Percentiles rank a stretch among this genome's conserved stretches.
Evolutionary conservation across 2,329 filamentous ascomycete species (phyloP).

Genomic region (Ceratocystis ficicola): DNA sequence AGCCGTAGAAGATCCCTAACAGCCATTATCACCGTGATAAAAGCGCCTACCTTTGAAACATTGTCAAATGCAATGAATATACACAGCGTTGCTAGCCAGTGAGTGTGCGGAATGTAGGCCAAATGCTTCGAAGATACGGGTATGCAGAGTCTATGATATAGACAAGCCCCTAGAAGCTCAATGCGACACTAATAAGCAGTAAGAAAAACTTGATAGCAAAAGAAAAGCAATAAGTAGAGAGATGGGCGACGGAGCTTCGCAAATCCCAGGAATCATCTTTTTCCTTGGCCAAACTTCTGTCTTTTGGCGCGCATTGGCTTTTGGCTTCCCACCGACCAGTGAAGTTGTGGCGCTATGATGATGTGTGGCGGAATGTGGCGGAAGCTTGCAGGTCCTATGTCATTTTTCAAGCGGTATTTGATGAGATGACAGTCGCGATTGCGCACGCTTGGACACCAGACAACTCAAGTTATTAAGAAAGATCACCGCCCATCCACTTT

Average conservation of each 20-base stretch:
- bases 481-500: background rate
- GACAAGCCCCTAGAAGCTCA: background rate
- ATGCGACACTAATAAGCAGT: background rate
- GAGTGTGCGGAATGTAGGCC: background rate
- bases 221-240: background rate
- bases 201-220: background rate
- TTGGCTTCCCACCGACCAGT: background rate
- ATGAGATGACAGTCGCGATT: no score
- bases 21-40: background rate
- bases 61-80: background rate
- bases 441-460: no score
- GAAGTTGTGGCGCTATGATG: conserved; percentile 8
- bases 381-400: conserved; percentile 10
- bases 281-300: conserved; percentile 12
- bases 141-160: background rate
- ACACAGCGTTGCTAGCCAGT: background rate
- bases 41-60: conserved; percentile 10
- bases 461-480: no score
- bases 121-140: background rate
- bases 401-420: conserved; percentile 2
- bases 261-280: conserved; percentile 1
- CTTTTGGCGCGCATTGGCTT: conserved; percentile 12
- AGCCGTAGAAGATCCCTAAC: background rate
- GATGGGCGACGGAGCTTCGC: conserved; percentile 14
- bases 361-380: conserved; percentile 18